Base-by-base conservation (phyloP, 305 asterid genomes). In the Rubia tinctorum region DNA sequence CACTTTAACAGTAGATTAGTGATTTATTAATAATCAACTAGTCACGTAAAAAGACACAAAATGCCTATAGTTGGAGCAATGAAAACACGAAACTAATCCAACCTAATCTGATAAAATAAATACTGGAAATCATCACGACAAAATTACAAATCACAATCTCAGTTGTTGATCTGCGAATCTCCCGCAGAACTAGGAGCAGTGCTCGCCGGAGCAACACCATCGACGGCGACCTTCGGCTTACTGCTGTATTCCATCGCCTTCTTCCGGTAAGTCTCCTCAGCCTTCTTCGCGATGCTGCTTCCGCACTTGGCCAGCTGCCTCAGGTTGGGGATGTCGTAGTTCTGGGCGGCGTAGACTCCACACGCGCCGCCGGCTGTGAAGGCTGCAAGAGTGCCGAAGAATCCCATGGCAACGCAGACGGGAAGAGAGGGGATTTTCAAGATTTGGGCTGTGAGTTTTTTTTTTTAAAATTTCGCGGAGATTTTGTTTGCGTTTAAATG, bases 291-390 rank as follows among this genome's bases (percentile, higher is more conserved):
- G 70, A 61, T 62, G 7, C 23, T 22, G 58, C 70, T 60, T 12
- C 40, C 68, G 2, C 63, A 69, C 39, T 37, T 10, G 8, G 68
- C 61, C 79, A 84, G 7, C 49, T 78, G 73, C 51, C 49, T 75
- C 22, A 84, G 67, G 72, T 63, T 75, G 25, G 89, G 85, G 17
- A 87, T 17, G 23, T 60, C 71, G 73, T 84, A 81, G 30, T 75
- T 83, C 74, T 87, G 89, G 8, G 84, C 85, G 10, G 79, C 65
- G 27, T 86, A 78, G 18, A 77, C 78, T 20, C 88, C 89, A 55
- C 78, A 76, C 4, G 82, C 39, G 30, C 82, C 78, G 8, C 89
- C 88, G 34, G 76, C 56, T 84, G 82, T 65, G 45, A 85, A 79
- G 18, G 83, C 60, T 14, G 77, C 34, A 0, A 30, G 1, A 5